Base-by-base conservation (phyloP, 495 filamentous ascomycete genomes). In the Penicillium cataractarum region DNA sequence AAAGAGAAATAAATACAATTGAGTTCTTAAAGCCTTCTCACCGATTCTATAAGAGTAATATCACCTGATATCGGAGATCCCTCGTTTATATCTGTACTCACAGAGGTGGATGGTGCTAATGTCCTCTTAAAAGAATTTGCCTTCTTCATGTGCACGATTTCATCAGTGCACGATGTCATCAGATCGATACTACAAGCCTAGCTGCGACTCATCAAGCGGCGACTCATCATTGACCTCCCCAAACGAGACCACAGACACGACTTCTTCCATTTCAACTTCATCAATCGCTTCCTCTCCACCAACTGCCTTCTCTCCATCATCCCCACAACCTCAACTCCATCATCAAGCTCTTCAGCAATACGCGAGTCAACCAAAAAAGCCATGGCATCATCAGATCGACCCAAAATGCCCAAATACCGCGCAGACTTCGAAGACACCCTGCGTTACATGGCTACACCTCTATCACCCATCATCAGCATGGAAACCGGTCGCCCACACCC, bases 401-500 rank as follows among this genome's bases (percentile, higher is more conserved):
- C 21, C 51, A 21, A 49, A 22, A 24, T 9, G 21, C 22, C 19
- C 31, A 50, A 32, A 21, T 33, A 6, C 51, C 27, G 21, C 31
- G 10, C 51, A 12, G 10, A 53, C 27, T 76, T 75, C 66, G 44
- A 48, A 29, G 33, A 59, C 27, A 57, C 71, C 48, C 57, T 83
- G 57, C 33, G 62, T 60, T 60, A 77, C 65, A 58, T 83, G 58
- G 49, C 73, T 31, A 65, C 65, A 64, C 64, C 29, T 72, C 83
- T 33, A 59, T 67, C 62, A 74, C 76, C 54, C 70, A 84, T 54
- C 19, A 31, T 54, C n/a, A 32, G 37, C 27, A 54, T 8, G n/a
- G 29, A 33, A 9, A 84, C 84, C 0, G 89, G 88, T 51, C 64
- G 71, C 10, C 60, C 84, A 0, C 88, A 92, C 72, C 86, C 88